Conservation (phyloP, 129 eudicot genomes). For the Arctium lappa region DNA sequence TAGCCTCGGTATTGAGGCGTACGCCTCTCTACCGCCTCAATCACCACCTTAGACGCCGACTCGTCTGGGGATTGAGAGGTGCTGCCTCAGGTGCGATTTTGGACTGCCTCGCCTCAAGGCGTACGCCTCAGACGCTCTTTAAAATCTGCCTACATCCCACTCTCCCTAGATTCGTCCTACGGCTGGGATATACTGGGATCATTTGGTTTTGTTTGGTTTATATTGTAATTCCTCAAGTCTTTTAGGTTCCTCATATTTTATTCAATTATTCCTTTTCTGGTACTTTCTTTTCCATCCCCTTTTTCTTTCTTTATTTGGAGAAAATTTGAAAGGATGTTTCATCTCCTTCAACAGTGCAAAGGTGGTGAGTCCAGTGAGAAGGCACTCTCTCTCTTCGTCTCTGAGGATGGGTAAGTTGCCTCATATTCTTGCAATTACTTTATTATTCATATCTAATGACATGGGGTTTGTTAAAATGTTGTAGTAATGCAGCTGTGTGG, state of each 20-base stretch:
- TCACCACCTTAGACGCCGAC: too few species aligned
- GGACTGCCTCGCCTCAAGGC: too few species aligned
- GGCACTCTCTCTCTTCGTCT: conserved; percentile 49
- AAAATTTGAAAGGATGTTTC: background rate
- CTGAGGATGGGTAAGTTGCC: conserved; percentile 54
- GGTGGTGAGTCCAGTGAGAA: conserved; percentile 63
- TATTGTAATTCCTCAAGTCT: background rate
- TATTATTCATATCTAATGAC: background rate
- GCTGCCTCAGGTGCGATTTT: too few species aligned
- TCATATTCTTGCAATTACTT: background rate
- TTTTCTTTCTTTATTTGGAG: background rate
- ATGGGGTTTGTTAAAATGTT: conserved; percentile 2
- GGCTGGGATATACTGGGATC: background rate
- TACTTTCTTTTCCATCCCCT: background rate
- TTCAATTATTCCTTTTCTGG: background rate
- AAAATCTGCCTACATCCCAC: too few species aligned
- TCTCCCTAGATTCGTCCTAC: too few species aligned
- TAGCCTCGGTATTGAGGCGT: too few species aligned
- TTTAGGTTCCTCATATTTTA: background rate
- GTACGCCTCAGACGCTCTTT: too few species aligned
- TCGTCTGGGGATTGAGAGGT: too few species aligned
- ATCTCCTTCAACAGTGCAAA: conserved; percentile 44
- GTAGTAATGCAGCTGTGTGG: conserved; percentile 61
- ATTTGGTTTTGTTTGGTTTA: background rate
- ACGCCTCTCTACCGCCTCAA: too few species aligned